Conservation (phyloP, 352 stramenopile species). For the Thalassiosira pacifica region DNA sequence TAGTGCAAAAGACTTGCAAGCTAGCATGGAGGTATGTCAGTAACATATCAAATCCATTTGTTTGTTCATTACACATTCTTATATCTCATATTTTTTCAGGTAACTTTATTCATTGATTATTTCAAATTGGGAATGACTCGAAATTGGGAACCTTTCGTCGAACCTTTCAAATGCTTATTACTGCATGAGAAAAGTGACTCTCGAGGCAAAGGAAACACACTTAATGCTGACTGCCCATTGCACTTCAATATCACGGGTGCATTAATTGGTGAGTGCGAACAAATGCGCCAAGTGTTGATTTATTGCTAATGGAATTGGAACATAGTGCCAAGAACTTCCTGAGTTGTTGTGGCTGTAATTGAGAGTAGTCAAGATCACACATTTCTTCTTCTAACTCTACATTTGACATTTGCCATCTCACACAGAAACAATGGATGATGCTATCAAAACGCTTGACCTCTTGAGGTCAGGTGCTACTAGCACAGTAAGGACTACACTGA, state of each 20-base stretch:
- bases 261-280: constrained; percentile 66
- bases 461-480: constrained; percentile 29
- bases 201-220: constrained; percentile 84
- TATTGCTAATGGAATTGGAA: constrained; percentile 43
- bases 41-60: constrained; percentile 4
- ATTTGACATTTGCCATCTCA: constrained; percentile 2
- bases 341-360: not conserved
- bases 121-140: constrained; percentile 87
- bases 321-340: not conserved
- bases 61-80: not conserved
- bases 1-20: constrained; percentile 68
- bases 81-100: constrained; percentile 15
- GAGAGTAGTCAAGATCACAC: not conserved
- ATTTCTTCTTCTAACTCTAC: constrained; percentile 6
- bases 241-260: constrained; percentile 89
- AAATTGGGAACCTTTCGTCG: constrained; percentile 86
- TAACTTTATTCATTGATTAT: constrained; percentile 83
- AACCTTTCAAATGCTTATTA: constrained; percentile 84
- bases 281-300: constrained; percentile 29
- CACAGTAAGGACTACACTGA: not conserved
- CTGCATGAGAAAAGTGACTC: constrained; percentile 81
- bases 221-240: constrained; percentile 85
- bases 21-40: constrained; percentile 60
- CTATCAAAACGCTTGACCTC: constrained; percentile 59
- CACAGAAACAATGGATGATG: constrained; percentile 71